Evolutionary conservation across 164 flowering plant genomes (phyloP), one percentile per base, ranked within the genome.

Genomic region (grape (Vitis vinifera)): DNA sequence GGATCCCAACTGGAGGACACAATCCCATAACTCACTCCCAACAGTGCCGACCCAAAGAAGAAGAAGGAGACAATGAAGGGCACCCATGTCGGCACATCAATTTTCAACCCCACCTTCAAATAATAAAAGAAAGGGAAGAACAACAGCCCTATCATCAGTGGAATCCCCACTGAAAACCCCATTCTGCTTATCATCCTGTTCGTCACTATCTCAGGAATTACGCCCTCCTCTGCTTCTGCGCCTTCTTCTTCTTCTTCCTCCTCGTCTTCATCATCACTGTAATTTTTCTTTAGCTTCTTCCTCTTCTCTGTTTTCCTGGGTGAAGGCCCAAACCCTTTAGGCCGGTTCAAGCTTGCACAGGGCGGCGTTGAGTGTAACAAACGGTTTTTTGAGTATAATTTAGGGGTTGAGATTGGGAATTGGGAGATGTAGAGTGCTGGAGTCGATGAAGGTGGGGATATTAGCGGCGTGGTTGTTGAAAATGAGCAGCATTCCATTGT

Each of bases 1-100:
- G 99, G 99, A 77, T 95, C 99, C 99, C 99, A 95, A 75, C 97
- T 93, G 19, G 99, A 77, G 14, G 98, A 95, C 67, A 95, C 98
- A 70, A 93, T 92, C 59, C 98, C 97, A 77, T 91, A 93, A 72
- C 97, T 92, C 62, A 95, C 89, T 0, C 99, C 98, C 73, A 85
- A 51, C 11, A 95, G 86, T n/a, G 98, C 98, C 11, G 96, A 74
- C 52, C 99, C 99, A 72, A 92, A 95, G 89, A 93, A 93, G 82
- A 90, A 47, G 76, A 90, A 95, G 8, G 98, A 95, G 37, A 90
- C 94, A 8, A 90, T 88, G 71, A 91, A 81, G 4, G 99, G 99
- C 10, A 95, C 73, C 94, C 97, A 92, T 8, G 81, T 86, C 2
- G 99, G 99, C 48, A 95, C 87, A 81, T 95, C 99, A 51, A 95